These are phyloP conservation scores for Lasiosphaeria miniovina DNA, from an alignment of 495 filamentous ascomycete species.

Conservation along the genomic window DNA sequence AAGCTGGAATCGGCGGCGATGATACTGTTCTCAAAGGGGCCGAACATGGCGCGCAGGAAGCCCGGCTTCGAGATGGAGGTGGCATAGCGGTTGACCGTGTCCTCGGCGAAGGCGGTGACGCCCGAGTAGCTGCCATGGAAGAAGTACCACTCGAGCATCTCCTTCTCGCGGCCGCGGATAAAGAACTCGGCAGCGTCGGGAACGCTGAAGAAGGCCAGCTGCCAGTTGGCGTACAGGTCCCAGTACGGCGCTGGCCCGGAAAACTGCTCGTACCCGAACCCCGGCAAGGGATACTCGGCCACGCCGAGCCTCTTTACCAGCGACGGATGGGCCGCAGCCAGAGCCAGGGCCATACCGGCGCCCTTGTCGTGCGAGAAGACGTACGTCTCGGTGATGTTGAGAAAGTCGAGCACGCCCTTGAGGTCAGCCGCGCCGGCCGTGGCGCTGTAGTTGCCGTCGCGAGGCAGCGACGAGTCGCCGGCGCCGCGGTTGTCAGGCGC, in stretches of 20 bases:
- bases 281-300: conserved; percentile 39
- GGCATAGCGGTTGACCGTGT: conserved; percentile 23
- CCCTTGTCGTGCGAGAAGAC: conserved; percentile 45
- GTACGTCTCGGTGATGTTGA: conserved; percentile 37
- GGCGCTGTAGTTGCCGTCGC: conserved; percentile 35
- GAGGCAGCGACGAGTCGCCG: conserved; percentile 36
- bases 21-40: conserved; percentile 15
- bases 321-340: conserved; percentile 29
- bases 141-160: conserved; percentile 45
- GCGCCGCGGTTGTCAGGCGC: conserved; percentile 39
- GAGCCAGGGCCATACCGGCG: conserved; percentile 33
- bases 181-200: conserved; percentile 43
- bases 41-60: conserved; percentile 28
- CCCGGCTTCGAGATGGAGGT: conserved; percentile 25
- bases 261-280: conserved; percentile 34
- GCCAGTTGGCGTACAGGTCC: conserved; percentile 41
- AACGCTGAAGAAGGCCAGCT: conserved; percentile 43
- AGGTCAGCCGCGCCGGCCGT: conserved; percentile 31
- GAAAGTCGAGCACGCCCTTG: conserved; percentile 37
- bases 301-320: conserved; percentile 29
- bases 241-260: conserved; percentile 24
- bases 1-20: conserved; percentile 18
- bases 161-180: conserved; percentile 35
- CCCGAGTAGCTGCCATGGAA: conserved; percentile 37
- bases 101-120: conserved; percentile 17